Evolutionary conservation across 495 filamentous ascomycete species (phyloP).

Genomic region (Aspergillus incahuasiensis): DNA sequence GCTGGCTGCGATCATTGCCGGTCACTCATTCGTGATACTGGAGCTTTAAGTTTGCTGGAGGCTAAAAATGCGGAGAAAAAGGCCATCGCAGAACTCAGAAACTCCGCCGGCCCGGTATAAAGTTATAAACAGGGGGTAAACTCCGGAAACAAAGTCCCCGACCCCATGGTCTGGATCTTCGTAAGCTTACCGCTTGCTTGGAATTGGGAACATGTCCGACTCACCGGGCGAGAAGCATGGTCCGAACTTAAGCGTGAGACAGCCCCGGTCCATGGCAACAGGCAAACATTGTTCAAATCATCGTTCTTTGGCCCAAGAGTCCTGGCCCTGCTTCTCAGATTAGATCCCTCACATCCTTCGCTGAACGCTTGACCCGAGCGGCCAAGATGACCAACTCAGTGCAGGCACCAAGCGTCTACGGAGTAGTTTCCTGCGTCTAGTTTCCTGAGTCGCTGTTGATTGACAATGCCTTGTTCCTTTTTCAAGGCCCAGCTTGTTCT

Average conservation of each 20-base stretch:
- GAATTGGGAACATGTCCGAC: neutral
- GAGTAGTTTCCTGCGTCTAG: too few species aligned
- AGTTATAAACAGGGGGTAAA: neutral
- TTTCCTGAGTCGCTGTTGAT: too few species aligned
- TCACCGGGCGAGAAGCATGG: neutral
- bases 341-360: neutral
- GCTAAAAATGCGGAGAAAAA: neutral
- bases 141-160: neutral
- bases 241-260: neutral
- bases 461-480: too few species aligned
- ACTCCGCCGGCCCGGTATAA: neutral
- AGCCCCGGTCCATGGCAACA: neutral
- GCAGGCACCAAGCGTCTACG: too few species aligned
- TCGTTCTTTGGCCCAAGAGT: neutral
- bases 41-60: conserved; percentile 2
- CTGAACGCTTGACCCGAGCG: conserved; percentile 1
- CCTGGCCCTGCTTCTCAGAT: neutral
- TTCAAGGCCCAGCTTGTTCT: too few species aligned
- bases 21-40: neutral
- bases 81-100: neutral
- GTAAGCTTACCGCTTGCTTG: neutral
- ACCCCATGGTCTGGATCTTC: neutral
- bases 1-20: neutral
- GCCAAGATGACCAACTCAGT: neutral
- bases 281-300: neutral